Base-by-base conservation (phyloP, 2,329 filamentous ascomycete species). In the Diaporthe caulivora region DNA sequence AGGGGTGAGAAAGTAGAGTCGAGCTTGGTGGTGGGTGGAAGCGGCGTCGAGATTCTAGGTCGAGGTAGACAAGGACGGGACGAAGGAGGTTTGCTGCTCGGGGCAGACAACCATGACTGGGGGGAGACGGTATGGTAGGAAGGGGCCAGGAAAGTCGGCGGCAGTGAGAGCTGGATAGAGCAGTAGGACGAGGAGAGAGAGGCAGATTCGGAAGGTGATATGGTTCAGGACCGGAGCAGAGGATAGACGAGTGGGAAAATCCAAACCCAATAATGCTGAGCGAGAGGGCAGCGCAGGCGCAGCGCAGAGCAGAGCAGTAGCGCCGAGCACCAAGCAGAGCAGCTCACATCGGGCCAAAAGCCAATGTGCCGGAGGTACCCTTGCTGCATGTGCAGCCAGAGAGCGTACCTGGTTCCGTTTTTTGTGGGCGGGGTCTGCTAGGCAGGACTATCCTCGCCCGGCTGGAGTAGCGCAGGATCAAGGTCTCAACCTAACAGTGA, bases 61-160 rank as follows among this genome's bases (percentile, higher is more conserved):
- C 71, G 72, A 72, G 72, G 47, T 44, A 65, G 68, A 64, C 68
- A 64, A 58, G 47, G 74, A 67, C 18, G 26, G 26, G 65, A 57
- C 64, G 74, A 65, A 70, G 62, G 74, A 75, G 64, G 74, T 70
- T 58, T 65, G 72, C 69, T 70, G 72, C 69, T 74, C 53, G 65
- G 60, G 47, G 58, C 44, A 51, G 44, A 42, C 49, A 40, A 70
- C 44, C 73, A 75, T 65, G 54, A 75, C 65, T 42, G 53, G 42
- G 49, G 37, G 65, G 26, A 57, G 31, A 34, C 11, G 37, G 42
- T n/a, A 47, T 26, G 57, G 42, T n/a, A 47, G 42, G 57, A 53
- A 62, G 44, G 49, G 65, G 31, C 34, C 44, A 67, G 70, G 51
- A 67, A 34, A 11, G 57, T 44, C 71, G 53, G 71, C 53, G 54